Percentiles rank a stretch among this genome's conserved stretches.
These are phyloP conservation scores for Sequoiadendron giganteum DNA, from an alignment of 75 land plant species.

Conservation along the genomic window DNA sequence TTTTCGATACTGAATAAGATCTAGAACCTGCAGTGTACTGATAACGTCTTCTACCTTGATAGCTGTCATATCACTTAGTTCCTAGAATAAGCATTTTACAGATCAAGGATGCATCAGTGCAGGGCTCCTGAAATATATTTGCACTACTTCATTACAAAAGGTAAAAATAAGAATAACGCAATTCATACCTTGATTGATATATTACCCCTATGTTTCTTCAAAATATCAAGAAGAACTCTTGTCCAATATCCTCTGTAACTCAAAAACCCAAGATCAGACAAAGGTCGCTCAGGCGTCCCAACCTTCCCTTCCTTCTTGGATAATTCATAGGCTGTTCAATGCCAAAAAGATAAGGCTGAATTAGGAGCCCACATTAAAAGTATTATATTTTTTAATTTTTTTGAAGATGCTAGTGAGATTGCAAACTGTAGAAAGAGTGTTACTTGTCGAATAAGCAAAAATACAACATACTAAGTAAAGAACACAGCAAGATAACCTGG, in stretches of 20 bases:
- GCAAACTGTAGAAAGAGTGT: neutral
- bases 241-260: conserved; percentile 56
- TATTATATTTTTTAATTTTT: no score
- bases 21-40: conserved; percentile 48
- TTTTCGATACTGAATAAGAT: conserved; percentile 89
- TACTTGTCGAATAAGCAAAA: neutral
- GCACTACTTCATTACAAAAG: neutral
- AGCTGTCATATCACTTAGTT: conserved; percentile 53
- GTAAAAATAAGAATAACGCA: neutral
- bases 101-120: neutral
- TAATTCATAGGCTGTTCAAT: conserved; percentile 31
- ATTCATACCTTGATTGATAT: conserved; percentile 44
- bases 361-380: neutral
- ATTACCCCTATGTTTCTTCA: conserved; percentile 43
- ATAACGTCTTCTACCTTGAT: conserved; percentile 50
- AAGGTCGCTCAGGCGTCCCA: conserved; percentile 51
- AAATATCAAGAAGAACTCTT: conserved; percentile 38
- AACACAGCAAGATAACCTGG: no score
- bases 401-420: neutral
- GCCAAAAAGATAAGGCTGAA: neutral
- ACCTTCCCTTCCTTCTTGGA: conserved; percentile 51
- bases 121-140: neutral
- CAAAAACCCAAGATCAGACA: conserved; percentile 45
- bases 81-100: conserved; percentile 26
- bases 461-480: no score